Percentiles rank a stretch among this genome's conserved stretches.
phyloP scores from a whole-genome alignment of 2,329 filamentous ascomycete genomes.

The Periglandula ipomoeae region DNA sequence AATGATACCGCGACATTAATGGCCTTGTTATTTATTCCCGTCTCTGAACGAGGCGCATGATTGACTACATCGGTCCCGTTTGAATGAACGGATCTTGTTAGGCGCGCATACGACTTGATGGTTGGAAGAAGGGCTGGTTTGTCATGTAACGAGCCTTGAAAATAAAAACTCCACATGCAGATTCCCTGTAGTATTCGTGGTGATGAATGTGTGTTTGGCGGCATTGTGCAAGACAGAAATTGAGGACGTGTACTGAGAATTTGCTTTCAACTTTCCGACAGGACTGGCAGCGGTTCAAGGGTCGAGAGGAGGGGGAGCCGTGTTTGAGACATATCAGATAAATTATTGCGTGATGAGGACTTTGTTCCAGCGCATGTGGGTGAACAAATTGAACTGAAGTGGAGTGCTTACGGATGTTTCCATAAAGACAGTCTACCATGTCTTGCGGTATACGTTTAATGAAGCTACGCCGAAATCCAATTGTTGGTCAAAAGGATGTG shows the following conservation, averaged over 20 bases:
- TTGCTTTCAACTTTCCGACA: not conserved
- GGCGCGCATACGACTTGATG: not conserved
- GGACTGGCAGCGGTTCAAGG: too few relatives aligned
- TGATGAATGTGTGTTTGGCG: not conserved
- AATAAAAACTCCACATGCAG: too few relatives aligned
- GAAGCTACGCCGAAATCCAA: too few relatives aligned
- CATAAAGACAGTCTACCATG: too few relatives aligned
- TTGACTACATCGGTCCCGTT: not conserved
- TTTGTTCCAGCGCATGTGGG: too few relatives aligned
- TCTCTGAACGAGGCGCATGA: not conserved
- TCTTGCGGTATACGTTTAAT: too few relatives aligned
- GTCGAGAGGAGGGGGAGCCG: not conserved
- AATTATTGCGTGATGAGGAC: too few relatives aligned
- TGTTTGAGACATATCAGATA: not conserved
- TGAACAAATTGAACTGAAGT: too few relatives aligned
- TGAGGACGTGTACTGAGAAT: not conserved
- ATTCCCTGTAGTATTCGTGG: conserved; percentile 2
- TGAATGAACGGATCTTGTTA: not conserved
- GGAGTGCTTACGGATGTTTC: too few relatives aligned
- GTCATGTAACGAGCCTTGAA: not conserved
- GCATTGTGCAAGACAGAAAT: conserved; percentile 1
- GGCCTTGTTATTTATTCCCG: not conserved
- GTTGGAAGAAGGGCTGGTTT: not conserved
- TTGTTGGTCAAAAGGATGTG: too few relatives aligned
- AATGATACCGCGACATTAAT: conserved; percentile 9